Percentiles rank a stretch among this genome's conserved stretches.
These are phyloP conservation scores for Kwoniella pini DNA, from an alignment of 768 basidiomycete genomes.

Conservation along the genomic window DNA sequence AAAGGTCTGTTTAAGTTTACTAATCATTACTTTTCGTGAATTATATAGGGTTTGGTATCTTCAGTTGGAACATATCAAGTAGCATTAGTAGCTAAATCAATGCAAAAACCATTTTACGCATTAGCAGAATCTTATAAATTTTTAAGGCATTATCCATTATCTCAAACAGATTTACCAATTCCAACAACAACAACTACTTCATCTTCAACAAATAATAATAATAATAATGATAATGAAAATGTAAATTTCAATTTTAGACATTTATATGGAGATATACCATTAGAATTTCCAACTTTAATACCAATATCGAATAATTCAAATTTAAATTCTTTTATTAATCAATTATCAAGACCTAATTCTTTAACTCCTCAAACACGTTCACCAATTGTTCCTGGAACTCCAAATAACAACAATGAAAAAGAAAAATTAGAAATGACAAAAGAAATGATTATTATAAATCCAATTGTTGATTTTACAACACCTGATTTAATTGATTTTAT, in stretches of 20 bases:
- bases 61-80: slow-evolving; percentile 90
- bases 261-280: background rate
- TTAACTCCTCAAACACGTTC: slow-evolving; percentile 5
- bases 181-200: slow-evolving; percentile 16
- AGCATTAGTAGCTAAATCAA: slow-evolving; percentile 90
- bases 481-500: slow-evolving; percentile 92
- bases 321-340: slow-evolving; percentile 2
- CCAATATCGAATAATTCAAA: slow-evolving; percentile 31
- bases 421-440: slow-evolving; percentile 64
- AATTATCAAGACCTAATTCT: background rate
- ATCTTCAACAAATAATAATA: slow-evolving; percentile 86
- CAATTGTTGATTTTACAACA: slow-evolving; percentile 90
- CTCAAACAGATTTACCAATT: slow-evolving; percentile 53
- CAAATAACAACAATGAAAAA: slow-evolving; percentile 5
- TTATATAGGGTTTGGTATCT: slow-evolving; percentile 38
- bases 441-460: slow-evolving; percentile 79
- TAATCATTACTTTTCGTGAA: background rate
- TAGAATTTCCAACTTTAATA: slow-evolving; percentile 18
- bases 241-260: no score
- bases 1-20: slow-evolving; percentile 55
- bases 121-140: slow-evolving; percentile 97
- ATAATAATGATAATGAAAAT: no score
- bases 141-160: slow-evolving; percentile 81
- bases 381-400: slow-evolving; percentile 4
- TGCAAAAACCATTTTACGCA: slow-evolving; percentile 95